Base-by-base conservation (phyloP, 352 stramenopile genomes). In the Phytophthora megakarya region DNA sequence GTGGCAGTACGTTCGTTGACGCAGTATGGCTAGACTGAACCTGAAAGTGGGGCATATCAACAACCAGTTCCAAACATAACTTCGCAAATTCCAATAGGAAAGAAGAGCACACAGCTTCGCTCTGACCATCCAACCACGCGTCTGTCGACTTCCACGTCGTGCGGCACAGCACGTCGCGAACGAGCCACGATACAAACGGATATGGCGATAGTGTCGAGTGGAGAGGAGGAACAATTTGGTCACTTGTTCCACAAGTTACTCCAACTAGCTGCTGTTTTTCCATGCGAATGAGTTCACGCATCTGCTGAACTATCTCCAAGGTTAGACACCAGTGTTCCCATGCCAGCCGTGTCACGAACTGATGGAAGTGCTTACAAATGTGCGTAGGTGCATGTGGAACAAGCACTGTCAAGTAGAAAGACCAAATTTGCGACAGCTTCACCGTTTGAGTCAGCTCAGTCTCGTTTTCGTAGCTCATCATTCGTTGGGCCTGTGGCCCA, bases 321-420 rank as follows among this genome's bases (percentile, higher is more conserved):
- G 81, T 91, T 26, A 96, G 55, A 32, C 81, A 87, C 88, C 88
- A 96, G 40, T 93, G 78, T 25, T 94, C 84, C 88, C 88, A 96
- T 21, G 76, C 78, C 33, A 96, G 60, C 5, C 88, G 76, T 9
- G 83, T 94, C 47, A 96, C 50, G 28, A 93, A 93, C 42, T 93
- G 82, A 37, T 93, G 80, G 42, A 95, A 85, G 21, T 84, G 78
- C 45, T 93, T 94, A 72, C 83, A 91, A 23, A 96, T 79, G 44
- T 93, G 75, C 8, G 82, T 77, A 3, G 86, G 85, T 0, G 88
- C 82, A 42, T 93, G 82, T 3, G 86, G 78, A 19, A 95, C 77
- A 18, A 96, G 65, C n/a, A 76, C 74, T 3, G 77, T 77, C 28
- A 92, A 50, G 45, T 94, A 93, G 61, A 93, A 94, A 26, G 63